These are phyloP conservation scores for Psilocybe sp. DNA, from an alignment of 768 basidiomycete genomes.

Conservation along the genomic window DNA sequence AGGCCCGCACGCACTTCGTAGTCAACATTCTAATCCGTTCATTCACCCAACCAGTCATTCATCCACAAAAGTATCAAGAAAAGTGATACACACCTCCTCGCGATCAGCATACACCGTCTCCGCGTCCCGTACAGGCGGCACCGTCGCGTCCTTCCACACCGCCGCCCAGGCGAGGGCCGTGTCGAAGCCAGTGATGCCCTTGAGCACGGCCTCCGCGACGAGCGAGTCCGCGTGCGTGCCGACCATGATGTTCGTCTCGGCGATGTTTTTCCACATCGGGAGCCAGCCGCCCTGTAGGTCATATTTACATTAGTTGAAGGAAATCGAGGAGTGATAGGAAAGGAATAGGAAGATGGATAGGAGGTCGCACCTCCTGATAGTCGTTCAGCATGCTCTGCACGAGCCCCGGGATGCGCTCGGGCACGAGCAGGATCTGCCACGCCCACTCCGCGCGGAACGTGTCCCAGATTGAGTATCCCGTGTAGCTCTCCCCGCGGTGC, in stretches of 20 bases:
- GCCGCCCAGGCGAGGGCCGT: constrained; percentile 66
- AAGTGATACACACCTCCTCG: constrained; percentile 49
- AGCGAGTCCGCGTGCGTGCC: constrained; percentile 80
- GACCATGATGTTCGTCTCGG: constrained; percentile 88
- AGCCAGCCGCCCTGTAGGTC: constrained; percentile 65
- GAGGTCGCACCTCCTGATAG: constrained; percentile 53
- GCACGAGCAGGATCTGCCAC: constrained; percentile 73
- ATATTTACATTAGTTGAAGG: neutral
- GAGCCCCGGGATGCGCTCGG: constrained; percentile 76
- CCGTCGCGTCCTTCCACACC: constrained; percentile 69
- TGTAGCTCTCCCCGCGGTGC: constrained; percentile 67
- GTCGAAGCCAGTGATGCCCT: constrained; percentile 65
- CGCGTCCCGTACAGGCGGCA: constrained; percentile 55
- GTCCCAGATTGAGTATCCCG: constrained; percentile 83
- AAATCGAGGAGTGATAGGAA: neutral
- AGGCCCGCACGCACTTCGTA: constrained; percentile 71
- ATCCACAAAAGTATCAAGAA: too few species aligned
- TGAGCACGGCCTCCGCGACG: constrained; percentile 67
- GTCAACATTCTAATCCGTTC: too few species aligned
- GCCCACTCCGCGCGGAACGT: constrained; percentile 79
- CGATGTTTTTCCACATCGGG: constrained; percentile 90
- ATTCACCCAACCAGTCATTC: too few species aligned
- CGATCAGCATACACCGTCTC: constrained; percentile 64
- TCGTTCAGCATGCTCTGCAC: constrained; percentile 79
- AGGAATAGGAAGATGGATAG: neutral